These are phyloP conservation scores for Neonectria hederae DNA, from an alignment of 2,329 filamentous ascomycete species.

Conservation along the genomic window DNA sequence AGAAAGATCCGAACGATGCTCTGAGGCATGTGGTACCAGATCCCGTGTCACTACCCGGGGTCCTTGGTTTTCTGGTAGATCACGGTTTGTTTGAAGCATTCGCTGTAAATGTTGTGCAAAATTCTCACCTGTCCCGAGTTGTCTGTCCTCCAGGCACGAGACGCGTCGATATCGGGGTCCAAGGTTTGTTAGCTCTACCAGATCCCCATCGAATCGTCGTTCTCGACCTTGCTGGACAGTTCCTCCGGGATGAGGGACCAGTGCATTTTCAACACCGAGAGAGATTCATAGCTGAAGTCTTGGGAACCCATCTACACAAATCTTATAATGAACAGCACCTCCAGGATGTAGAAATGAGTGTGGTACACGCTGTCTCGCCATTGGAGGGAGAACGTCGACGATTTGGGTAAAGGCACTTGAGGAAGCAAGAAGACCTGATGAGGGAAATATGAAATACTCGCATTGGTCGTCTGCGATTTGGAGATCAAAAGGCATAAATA, in stretches of 20 bases:
- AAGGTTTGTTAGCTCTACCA: background rate
- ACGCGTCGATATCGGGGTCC: background rate
- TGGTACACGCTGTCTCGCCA: background rate
- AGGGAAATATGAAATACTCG: background rate
- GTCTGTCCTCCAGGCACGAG: background rate
- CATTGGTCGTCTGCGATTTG: too few species aligned
- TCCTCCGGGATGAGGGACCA: conserved; percentile 18
- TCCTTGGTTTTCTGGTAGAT: conserved; percentile 24
- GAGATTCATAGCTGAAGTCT: conserved; percentile 29
- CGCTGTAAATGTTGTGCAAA: conserved; percentile 17
- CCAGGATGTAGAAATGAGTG: background rate
- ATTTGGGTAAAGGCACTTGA: background rate
- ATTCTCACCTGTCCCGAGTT: background rate
- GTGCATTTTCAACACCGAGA: conserved; percentile 27
- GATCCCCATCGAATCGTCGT: conserved; percentile 22
- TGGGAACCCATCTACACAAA: conserved; percentile 25
- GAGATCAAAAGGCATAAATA: too few species aligned
- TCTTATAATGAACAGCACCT: background rate
- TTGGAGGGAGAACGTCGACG: background rate
- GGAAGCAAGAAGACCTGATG: background rate
- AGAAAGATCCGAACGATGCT: conserved; percentile 3
- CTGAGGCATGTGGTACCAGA: conserved; percentile 18
- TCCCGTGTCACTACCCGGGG: background rate
- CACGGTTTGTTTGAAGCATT: conserved; percentile 35
- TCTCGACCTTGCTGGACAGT: conserved; percentile 6